Evolutionary conservation across 129 eudicot genomes (phyloP).

Genomic region (Pittosporum tobira): DNA sequence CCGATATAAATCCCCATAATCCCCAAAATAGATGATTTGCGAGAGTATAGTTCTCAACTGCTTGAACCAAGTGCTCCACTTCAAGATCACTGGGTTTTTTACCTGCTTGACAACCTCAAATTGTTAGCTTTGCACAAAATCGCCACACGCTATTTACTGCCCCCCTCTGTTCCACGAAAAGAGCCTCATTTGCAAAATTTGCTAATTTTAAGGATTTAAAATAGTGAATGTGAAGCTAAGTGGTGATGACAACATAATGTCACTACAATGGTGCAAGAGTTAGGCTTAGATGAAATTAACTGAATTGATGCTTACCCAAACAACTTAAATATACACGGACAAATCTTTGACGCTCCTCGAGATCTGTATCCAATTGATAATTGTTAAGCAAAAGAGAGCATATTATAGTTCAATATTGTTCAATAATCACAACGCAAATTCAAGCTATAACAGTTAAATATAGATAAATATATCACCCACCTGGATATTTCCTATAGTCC

Average conservation of each 20-base stretch:
- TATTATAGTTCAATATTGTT: background rate
- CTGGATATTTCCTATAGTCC: conserved; percentile 85
- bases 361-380: conserved; percentile 38
- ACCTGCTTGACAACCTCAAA: conserved; percentile 37
- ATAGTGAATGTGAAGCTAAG: too few species aligned
- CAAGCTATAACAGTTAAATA: background rate
- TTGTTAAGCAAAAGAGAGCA: background rate
- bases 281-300: too few species aligned
- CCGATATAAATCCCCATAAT: conserved; percentile 98
- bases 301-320: conserved; percentile 32
- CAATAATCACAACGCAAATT: background rate
- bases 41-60: conserved; percentile 71
- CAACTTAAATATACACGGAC: conserved; percentile 41
- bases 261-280: too few species aligned
- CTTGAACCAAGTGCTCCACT: conserved; percentile 45
- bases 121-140: conserved; percentile 1
- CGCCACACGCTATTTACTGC: too few species aligned
- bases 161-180: too few species aligned
- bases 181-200: too few species aligned
- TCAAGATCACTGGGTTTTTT: conserved; percentile 37
- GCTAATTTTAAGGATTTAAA: too few species aligned
- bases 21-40: conserved; percentile 94
- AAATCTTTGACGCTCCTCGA: conserved; percentile 66
- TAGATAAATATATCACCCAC: conserved; percentile 21
- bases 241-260: too few species aligned